A percentile compares a stretch with the other conserved stretches of the same genome.
phyloP scores from a whole-genome alignment of 2,329 filamentous ascomycete genomes.

The Ophiostoma fasciatum region DNA sequence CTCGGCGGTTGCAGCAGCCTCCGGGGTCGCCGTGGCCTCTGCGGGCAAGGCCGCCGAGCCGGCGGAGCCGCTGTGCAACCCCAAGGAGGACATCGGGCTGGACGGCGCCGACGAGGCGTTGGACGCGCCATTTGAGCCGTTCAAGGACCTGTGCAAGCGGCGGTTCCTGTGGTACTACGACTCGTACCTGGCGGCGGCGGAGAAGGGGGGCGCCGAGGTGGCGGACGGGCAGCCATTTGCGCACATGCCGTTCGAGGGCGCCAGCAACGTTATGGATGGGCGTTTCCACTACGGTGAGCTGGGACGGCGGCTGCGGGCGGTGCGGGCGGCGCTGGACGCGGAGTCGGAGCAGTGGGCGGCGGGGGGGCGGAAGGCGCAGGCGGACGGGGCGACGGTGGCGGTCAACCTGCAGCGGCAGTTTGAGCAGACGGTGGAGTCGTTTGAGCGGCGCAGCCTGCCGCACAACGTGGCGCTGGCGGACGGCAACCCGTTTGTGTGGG shows the following conservation, averaged over 20 bases:
- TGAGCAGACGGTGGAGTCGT: slow-evolving; percentile 62
- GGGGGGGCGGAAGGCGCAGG: slow-evolving; percentile 48
- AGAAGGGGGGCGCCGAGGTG: slow-evolving; percentile 47
- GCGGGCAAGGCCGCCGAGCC: no score
- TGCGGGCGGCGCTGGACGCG: slow-evolving; percentile 55
- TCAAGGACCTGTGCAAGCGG: slow-evolving; percentile 79
- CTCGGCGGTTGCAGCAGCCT: no score
- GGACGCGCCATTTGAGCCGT: slow-evolving; percentile 71
- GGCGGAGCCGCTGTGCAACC: no score
- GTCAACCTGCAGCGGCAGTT: slow-evolving; percentile 74
- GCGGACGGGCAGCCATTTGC: slow-evolving; percentile 50
- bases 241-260: slow-evolving; percentile 78
- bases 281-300: slow-evolving; percentile 69
- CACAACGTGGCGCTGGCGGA: slow-evolving; percentile 65
- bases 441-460: slow-evolving; percentile 56
- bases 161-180: slow-evolving; percentile 95
- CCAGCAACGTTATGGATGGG: slow-evolving; percentile 70
- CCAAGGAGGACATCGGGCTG: slow-evolving; percentile 32
- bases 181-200: slow-evolving; percentile 61
- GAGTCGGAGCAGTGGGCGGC: slow-evolving; percentile 59
- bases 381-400: slow-evolving; percentile 58
- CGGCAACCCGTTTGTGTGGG: slow-evolving; percentile 81
- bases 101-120: slow-evolving; percentile 35
- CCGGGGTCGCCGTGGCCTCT: no score
- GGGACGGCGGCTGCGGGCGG: slow-evolving; percentile 48